phyloP scores from a whole-genome alignment of 169 alveolate genomes.

The Plasmodium coatneyi region DNA sequence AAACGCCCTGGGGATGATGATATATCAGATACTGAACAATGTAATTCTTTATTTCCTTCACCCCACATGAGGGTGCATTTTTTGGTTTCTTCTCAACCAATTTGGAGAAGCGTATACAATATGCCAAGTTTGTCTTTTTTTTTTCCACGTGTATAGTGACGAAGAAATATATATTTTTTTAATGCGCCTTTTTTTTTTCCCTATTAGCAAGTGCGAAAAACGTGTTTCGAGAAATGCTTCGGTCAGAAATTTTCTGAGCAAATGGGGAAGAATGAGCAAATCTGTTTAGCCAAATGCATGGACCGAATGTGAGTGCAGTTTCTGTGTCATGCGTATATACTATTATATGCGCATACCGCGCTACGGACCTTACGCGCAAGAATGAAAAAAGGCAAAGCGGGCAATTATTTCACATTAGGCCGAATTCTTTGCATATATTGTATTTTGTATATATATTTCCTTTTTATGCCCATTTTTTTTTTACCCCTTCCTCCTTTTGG shows the following conservation, averaged over 20 bases:
- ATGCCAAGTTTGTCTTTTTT: not conserved
- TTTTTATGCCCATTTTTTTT: not conserved
- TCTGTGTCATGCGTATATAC: not conserved
- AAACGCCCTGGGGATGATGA: conserved; percentile 73
- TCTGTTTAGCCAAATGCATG: conserved; percentile 92
- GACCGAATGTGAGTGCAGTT: conserved; percentile 87
- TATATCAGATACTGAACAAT: conserved; percentile 57
- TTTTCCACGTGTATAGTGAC: not conserved
- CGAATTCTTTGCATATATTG: not conserved
- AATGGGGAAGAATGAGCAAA: conserved; percentile 86
- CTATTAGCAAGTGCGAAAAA: conserved; percentile 88
- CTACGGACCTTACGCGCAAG: not conserved
- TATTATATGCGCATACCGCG: not conserved
- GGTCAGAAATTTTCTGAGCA: conserved; percentile 85
- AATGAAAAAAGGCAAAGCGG: not conserved
- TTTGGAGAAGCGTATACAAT: conserved; percentile 1
- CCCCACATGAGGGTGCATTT: not conserved
- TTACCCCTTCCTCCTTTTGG: not conserved
- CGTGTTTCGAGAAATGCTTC: conserved; percentile 90
- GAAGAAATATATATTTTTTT: not conserved
- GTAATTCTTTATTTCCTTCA: not conserved
- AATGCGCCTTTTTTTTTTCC: not conserved
- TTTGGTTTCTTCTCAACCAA: not conserved
- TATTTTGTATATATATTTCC: not conserved
- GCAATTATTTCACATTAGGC: not conserved